Base-by-base conservation (phyloP, 164 flowering plant genomes). In the Stephania cephalantha region DNA sequence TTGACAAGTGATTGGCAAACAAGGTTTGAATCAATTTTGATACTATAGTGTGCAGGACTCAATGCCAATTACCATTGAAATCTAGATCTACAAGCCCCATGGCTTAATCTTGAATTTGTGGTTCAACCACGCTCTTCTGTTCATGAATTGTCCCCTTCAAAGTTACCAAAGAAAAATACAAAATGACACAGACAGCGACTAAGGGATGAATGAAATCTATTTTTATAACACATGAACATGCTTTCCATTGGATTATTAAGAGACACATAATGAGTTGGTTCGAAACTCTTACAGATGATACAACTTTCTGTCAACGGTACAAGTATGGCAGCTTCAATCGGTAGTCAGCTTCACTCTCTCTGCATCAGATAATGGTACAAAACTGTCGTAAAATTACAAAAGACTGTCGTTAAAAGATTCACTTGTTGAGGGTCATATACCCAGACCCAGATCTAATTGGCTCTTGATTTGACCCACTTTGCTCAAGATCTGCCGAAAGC, bases 401-500 rank as follows among this genome's bases (percentile, higher is more conserved):
- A 61, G 66, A 61, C 20, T 7, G 5, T n/a, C 20, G 66, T 2
- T 61, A 15, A 5, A 61, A 61, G 66, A 61, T 18, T 9, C 66
- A 61, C 66, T 22, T 18, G 66, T 6, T 18, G 20, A 2, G 25
- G 9, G 66, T 35, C 42, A 35, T 35, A 35, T 35, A 35, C 42
- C 42, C 42, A 58, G 64, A 22, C 64, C 64, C 64, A 61, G 25
- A 61, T 61, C 9, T 61, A 61, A 58, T 5, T 61, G 66, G 25
- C 9, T 17, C 9, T 61, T 61, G 66, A 20, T n/a, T 20, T n/a
- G 29, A n/a, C 2, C 66, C 25, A 18, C 22, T 7, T 7, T 46
- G 31, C 35, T 48, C 3, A 48, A 29, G 35, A 71, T 46, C 30
- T 13, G 30, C 50, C 73, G 73, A 71, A 71, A 71, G 61, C 73